Percentiles rank a stretch among this genome's conserved stretches.
Evolutionary conservation across 176 grass and related monocot species (phyloP).

Genomic region (Triticum aestivum): DNA sequence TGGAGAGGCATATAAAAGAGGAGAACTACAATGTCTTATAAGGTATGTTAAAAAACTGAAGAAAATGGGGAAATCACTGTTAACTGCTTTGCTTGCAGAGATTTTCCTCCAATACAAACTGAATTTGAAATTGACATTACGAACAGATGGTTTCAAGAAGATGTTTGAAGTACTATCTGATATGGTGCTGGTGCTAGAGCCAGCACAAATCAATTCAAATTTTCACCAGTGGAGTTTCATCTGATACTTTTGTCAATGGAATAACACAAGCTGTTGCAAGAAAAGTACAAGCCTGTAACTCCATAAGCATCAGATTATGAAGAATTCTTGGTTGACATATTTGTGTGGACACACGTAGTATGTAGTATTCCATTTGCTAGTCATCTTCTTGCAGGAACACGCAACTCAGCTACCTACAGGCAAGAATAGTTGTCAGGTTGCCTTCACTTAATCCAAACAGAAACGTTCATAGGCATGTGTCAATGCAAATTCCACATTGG

Average conservation of each 20-base stretch:
- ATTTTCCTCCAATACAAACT: background rate
- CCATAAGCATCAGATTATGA: conserved; percentile 15
- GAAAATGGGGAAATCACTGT: background rate
- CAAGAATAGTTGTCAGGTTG: background rate
- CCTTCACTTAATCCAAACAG: background rate
- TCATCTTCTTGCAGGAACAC: background rate
- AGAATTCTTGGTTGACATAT: background rate
- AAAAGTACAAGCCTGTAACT: conserved; percentile 5
- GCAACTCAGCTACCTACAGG: background rate
- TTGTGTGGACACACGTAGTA: background rate
- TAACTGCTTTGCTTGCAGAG: background rate
- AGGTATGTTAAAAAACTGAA: background rate
- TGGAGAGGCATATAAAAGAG: background rate
- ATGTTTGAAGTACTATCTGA: background rate
- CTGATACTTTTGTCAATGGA: background rate
- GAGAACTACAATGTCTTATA: background rate
- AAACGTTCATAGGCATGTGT: background rate
- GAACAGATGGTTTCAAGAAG: background rate
- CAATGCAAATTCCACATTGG: background rate
- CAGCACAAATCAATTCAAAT: background rate
- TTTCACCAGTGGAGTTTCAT: background rate
- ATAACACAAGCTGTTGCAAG: background rate
- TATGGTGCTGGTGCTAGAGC: background rate
- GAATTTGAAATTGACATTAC: background rate
- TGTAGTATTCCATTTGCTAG: background rate